These are phyloP conservation scores for Kwoniella mangroviensis DNA, from an alignment of 768 basidiomycete genomes.

Conservation along the genomic window DNA sequence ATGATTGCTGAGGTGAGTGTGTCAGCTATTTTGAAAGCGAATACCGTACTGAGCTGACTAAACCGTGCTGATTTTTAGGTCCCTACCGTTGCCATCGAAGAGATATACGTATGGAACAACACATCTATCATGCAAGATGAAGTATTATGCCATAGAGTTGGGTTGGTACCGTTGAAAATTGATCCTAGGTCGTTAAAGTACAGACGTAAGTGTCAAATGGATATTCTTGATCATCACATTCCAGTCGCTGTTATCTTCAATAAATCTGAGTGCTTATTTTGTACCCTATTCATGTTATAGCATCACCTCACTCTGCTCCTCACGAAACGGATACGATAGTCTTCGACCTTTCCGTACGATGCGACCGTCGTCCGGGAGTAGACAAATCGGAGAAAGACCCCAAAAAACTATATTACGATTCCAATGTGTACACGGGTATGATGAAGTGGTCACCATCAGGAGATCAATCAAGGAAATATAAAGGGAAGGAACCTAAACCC, in stretches of 20 bases:
- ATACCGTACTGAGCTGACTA: not conserved
- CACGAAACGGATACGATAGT: constrained; percentile 92
- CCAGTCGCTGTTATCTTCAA: too few relatives aligned
- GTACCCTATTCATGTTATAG: not conserved
- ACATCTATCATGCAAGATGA: constrained; percentile 93
- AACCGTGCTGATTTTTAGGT: constrained; percentile 63
- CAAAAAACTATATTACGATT: constrained; percentile 71
- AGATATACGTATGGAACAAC: constrained; percentile 92
- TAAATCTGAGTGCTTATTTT: too few relatives aligned
- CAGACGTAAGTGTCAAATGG: too few relatives aligned
- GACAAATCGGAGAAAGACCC: constrained; percentile 67
- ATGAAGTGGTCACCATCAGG: constrained; percentile 81
- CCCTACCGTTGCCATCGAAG: constrained; percentile 86
- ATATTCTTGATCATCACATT: too few relatives aligned
- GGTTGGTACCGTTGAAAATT: constrained; percentile 84
- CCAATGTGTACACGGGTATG: constrained; percentile 56
- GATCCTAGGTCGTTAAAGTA: constrained; percentile 73
- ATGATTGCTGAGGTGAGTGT: constrained; percentile 84
- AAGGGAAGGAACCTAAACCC: constrained; percentile 57
- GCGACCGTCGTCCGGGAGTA: constrained; percentile 63
- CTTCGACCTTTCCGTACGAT: constrained; percentile 73
- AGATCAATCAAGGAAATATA: constrained; percentile 64
- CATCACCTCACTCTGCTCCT: constrained; percentile 63
- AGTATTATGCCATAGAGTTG: constrained; percentile 87
- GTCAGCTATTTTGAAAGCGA: not conserved